Evolutionary conservation across 2,329 filamentous ascomycete genomes (phyloP), one percentile per base, ranked within the genome.

Genomic region (Dactylellina cionopaga): DNA sequence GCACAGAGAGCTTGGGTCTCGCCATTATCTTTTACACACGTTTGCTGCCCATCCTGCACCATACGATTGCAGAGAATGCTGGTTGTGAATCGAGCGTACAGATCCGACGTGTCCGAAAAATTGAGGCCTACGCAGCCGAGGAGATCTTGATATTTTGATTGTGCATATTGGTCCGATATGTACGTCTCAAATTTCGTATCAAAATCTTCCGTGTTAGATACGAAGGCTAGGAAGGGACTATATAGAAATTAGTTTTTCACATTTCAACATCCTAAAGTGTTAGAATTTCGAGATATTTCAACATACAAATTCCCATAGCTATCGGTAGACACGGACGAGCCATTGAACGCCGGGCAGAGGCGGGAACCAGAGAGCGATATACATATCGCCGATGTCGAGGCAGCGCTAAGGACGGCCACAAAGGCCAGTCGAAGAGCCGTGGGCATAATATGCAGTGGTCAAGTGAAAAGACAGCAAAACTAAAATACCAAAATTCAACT

Each of bases 61-160:
- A 99, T 90, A 75, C 91, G 86, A 83, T 96, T 98, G 85, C 95
- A 99, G 75, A 99, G 86, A 75, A 96, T 89, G 73, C 91, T 95
- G 47, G 88, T 95, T 3, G 94, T 96, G 81, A 94, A 99, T 77
- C 95, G 90, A 51, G 95, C 94, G 81, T 99, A 99, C 78, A 93
- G 87, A 77, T 90, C 86, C 76, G 87, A 89, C 2, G 92, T 89
- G 79, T 96, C 91, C 63, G 87, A 87, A 64, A 93, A 85, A 78
- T 95, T 87, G 77, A 97, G 84, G 74, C 86, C 86, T 49, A 86
- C 84, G 80, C 95, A 99, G 63, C 94, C 94, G 75, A 99, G 86
- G 49, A 92, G 83, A 58, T 86, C 84, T 80, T 91, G 85, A 81
- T 94, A 99, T 83, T 94, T 98, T 78, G 58, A 74, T 74, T 76